phyloP scores from a whole-genome alignment of 163 green algal species.

The Scenedesmus sp. region DNA sequence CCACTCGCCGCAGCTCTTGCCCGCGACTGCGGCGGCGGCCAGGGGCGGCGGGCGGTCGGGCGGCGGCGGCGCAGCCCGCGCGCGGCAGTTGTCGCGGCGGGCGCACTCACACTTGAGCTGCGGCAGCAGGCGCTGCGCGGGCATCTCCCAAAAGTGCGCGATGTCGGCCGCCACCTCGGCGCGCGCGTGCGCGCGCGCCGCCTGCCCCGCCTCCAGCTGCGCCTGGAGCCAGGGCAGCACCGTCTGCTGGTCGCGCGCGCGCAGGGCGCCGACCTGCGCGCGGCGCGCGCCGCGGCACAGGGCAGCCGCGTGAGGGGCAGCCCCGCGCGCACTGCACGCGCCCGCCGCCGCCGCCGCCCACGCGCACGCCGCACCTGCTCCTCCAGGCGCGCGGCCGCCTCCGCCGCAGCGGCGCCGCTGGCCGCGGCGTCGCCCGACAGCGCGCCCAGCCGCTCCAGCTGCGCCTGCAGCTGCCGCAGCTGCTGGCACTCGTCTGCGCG shows the following conservation, averaged over 20 bases:
- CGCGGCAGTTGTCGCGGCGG: neutral
- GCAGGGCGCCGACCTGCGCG: neutral
- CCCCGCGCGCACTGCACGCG: no score
- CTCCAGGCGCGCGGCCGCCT: no score
- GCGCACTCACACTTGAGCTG: slow-evolving; percentile 1
- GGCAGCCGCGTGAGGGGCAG: no score
- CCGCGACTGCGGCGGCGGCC: slow-evolving; percentile 10
- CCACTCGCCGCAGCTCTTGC: slow-evolving; percentile 32
- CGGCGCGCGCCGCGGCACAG: no score
- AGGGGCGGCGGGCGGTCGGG: neutral
- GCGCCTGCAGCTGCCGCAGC: slow-evolving; percentile 12
- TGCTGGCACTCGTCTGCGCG: slow-evolving; percentile 17
- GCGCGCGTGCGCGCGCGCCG: neutral
- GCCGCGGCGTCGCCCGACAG: neutral
- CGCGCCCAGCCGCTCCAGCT: slow-evolving; percentile 13
- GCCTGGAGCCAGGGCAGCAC: slow-evolving; percentile 3
- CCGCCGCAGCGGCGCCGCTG: no score
- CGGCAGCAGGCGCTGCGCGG: slow-evolving; percentile 7
- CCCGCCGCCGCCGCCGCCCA: no score
- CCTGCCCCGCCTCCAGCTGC: neutral
- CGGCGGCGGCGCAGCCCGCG: no score
- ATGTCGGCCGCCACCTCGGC: neutral
- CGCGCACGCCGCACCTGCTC: no score
- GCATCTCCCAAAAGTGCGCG: slow-evolving; percentile 15
- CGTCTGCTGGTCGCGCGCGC: neutral